Evolutionary conservation across 176 grass and related monocot genomes (phyloP).

Genomic region (Pontederia paniculata): DNA sequence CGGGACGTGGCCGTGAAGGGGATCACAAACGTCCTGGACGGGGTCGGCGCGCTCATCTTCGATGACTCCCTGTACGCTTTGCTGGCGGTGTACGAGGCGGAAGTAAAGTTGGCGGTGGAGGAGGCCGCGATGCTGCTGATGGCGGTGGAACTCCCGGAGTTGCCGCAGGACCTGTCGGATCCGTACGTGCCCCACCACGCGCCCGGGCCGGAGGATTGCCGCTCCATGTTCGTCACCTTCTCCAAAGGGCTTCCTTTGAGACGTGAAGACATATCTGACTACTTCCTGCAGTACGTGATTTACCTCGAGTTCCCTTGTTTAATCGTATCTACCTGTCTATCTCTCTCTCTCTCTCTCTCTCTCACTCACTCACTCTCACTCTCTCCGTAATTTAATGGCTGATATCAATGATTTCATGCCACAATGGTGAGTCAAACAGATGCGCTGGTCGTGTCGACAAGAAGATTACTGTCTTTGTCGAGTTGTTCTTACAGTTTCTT

Average conservation of each 20-base stretch:
- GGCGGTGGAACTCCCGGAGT: conserved; percentile 1
- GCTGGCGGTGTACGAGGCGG: not conserved
- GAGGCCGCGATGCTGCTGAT: not conserved
- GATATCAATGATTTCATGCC: not conserved
- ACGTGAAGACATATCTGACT: conserved; percentile 39
- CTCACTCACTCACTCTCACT: not conserved
- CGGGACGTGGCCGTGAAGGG: not conserved
- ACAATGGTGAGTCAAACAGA: too few species aligned
- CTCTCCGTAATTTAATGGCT: not conserved
- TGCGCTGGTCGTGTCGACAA: too few species aligned
- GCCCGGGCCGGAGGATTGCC: conserved; percentile 25
- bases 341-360: too few species aligned
- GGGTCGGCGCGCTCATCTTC: not conserved
- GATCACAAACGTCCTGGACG: not conserved
- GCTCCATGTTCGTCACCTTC: conserved; percentile 66
- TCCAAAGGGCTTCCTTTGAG: conserved; percentile 23
- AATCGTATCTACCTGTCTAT: too few species aligned
- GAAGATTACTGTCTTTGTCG: too few species aligned
- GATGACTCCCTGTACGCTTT: not conserved
- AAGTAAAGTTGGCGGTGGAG: too few species aligned
- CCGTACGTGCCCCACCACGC: not conserved
- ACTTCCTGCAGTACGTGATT: conserved; percentile 42
- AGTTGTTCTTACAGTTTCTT: too few species aligned
- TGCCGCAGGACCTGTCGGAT: conserved; percentile 6
- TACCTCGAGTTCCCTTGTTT: too few species aligned